phyloP scores from a whole-genome alignment of 2,329 filamentous ascomycete genomes.

The Dactylonectria estremocensis region DNA sequence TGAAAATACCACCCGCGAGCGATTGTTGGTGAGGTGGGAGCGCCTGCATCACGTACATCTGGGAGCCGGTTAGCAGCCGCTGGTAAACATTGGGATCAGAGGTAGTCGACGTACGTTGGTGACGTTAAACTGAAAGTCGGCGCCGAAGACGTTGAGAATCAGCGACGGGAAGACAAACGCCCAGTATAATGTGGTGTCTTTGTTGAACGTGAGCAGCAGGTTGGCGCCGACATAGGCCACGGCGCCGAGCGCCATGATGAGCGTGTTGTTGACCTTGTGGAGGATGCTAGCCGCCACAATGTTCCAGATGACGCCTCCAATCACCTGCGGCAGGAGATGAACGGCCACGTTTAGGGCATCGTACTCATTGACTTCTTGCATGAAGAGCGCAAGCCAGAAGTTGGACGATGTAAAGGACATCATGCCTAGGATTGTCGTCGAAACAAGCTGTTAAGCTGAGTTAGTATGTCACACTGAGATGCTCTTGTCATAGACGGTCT shows the following conservation, averaged over 20 bases:
- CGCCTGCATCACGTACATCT: conserved; percentile 80
- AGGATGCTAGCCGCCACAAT: conserved; percentile 73
- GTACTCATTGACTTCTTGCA: conserved; percentile 70
- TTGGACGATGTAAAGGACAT: conserved; percentile 73
- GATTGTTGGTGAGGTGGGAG: conserved; percentile 75
- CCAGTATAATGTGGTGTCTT: conserved; percentile 73
- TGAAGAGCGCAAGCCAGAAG: conserved; percentile 77
- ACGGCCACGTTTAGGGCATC: conserved; percentile 73
- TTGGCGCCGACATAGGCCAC: conserved; percentile 57
- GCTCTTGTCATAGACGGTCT: background rate
- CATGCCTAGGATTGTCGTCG: conserved; percentile 71
- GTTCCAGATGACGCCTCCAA: conserved; percentile 75
- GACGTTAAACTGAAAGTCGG: conserved; percentile 80
- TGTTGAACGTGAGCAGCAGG: conserved; percentile 71
- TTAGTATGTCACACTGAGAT: conserved; percentile 12
- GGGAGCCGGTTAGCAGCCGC: conserved; percentile 15
- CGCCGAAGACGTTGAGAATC: conserved; percentile 74
- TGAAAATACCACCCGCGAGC: conserved; percentile 77
- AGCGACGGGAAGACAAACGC: conserved; percentile 75
- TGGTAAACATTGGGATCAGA: background rate
- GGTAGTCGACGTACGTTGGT: conserved; percentile 67
- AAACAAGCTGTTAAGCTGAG: conserved; percentile 62
- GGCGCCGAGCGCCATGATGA: conserved; percentile 67
- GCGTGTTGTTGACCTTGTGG: conserved; percentile 75
- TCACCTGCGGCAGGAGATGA: conserved; percentile 75